These are phyloP conservation scores for Globisporangium spinosum DNA, from an alignment of 352 stramenopile genomes.

Conservation along the genomic window DNA sequence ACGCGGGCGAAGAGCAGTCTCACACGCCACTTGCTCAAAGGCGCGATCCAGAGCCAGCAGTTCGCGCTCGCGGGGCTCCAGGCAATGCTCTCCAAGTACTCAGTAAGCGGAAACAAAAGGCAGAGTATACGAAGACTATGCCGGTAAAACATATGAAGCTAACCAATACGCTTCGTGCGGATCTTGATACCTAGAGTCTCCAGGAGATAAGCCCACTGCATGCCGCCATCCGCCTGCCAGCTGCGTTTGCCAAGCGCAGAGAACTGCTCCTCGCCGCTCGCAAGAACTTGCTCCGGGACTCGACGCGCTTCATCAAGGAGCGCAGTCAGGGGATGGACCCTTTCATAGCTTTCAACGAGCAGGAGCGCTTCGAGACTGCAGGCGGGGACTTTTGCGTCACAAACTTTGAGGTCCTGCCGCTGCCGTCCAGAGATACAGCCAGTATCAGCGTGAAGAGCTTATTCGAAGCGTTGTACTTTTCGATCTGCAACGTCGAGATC, in stretches of 20 bases:
- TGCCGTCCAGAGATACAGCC: slow-evolving; percentile 10
- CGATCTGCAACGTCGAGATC: slow-evolving; percentile 51
- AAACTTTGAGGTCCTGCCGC: slow-evolving; percentile 39
- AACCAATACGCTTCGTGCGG: not conserved
- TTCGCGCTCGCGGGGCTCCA: slow-evolving; percentile 12
- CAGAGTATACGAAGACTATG: no score
- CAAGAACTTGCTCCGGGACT: slow-evolving; percentile 24
- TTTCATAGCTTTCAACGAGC: not conserved
- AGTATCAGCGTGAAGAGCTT: slow-evolving; percentile 28
- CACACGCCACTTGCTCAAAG: not conserved
- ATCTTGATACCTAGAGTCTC: slow-evolving; percentile 2
- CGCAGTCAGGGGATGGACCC: slow-evolving; percentile 23
- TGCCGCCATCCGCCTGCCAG: slow-evolving; percentile 24
- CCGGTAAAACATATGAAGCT: not conserved
- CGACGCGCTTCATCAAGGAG: slow-evolving; percentile 30
- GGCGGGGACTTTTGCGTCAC: slow-evolving; percentile 41
- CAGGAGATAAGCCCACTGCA: slow-evolving; percentile 1
- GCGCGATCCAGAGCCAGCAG: slow-evolving; percentile 7
- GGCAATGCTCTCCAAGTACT: slow-evolving; percentile 6
- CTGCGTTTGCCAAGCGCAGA: slow-evolving; percentile 22
- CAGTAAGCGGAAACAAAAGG: not conserved
- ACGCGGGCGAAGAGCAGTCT: not conserved
- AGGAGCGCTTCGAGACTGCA: slow-evolving; percentile 20
- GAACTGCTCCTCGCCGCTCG: slow-evolving; percentile 23
- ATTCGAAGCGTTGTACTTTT: slow-evolving; percentile 32